phyloP scores from a whole-genome alignment of 805 yeast species.

The Suhomyces kilbournensis region DNA sequence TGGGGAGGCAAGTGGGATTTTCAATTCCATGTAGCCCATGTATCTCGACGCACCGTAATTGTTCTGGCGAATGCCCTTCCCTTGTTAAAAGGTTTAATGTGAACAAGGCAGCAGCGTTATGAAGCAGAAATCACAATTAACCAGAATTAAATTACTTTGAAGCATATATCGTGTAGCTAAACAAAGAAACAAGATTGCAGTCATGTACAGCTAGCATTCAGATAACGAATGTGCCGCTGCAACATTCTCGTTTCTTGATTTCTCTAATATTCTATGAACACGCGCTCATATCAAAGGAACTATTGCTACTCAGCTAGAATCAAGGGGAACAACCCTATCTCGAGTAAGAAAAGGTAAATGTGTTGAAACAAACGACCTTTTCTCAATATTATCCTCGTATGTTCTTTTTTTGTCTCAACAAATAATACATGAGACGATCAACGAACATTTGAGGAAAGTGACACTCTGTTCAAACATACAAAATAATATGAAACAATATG shows the following conservation, averaged over 20 bases:
- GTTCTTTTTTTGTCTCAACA: neutral
- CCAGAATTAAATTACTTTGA: neutral
- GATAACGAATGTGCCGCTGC: neutral
- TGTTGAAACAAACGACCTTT: neutral
- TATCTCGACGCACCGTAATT: neutral
- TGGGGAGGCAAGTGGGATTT: neutral
- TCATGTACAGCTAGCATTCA: neutral
- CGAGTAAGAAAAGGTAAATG: neutral
- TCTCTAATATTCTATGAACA: neutral
- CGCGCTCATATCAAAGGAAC: neutral
- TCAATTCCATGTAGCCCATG: neutral
- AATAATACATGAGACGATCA: neutral
- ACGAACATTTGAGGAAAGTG: neutral
- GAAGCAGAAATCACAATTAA: neutral
- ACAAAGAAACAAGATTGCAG: neutral
- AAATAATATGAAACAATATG: neutral
- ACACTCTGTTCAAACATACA: neutral
- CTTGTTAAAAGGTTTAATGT: neutral
- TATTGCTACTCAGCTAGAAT: neutral
- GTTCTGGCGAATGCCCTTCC: constrained; percentile 2
- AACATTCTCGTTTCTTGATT: neutral
- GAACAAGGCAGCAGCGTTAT: neutral
- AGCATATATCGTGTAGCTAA: neutral
- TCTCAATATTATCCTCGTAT: neutral
- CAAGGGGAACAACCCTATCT: neutral